phyloP scores from a whole-genome alignment of 306 rosid species.

The Begonia masoniana region DNA sequence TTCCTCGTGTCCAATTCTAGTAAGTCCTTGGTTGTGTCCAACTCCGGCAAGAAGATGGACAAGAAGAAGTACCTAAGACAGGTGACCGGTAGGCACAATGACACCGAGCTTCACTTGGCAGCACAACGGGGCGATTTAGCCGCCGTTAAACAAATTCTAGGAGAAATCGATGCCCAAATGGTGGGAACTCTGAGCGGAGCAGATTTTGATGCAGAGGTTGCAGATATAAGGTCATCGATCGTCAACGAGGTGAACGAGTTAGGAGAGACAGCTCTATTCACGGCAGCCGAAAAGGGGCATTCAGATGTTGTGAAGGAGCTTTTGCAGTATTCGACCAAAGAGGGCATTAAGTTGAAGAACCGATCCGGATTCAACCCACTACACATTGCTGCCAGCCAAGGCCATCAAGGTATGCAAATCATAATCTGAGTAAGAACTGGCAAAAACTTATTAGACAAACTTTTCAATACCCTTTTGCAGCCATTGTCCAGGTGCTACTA shows the following conservation, averaged over 20 bases:
- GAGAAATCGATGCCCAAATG: constrained; percentile 61
- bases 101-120: constrained; percentile 80
- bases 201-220: constrained; percentile 62
- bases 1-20: constrained; percentile 29
- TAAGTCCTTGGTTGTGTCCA: constrained; percentile 38
- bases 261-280: constrained; percentile 67
- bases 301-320: constrained; percentile 46
- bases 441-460: not conserved
- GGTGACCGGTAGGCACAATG: constrained; percentile 74
- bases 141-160: constrained; percentile 27
- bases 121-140: constrained; percentile 47
- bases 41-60: constrained; percentile 49
- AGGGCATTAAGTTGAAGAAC: constrained; percentile 46
- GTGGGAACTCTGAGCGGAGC: constrained; percentile 40
- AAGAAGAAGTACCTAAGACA: constrained; percentile 70
- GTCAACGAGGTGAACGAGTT: constrained; percentile 73
- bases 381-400: constrained; percentile 75
- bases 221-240: constrained; percentile 45
- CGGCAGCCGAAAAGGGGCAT: constrained; percentile 62
- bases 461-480: constrained; percentile 18
- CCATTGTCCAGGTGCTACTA: constrained; percentile 47
- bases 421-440: not conserved
- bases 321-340: constrained; percentile 29
- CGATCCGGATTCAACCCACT: constrained; percentile 53
- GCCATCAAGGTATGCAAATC: constrained; percentile 46